These are phyloP conservation scores for Beauveria sp. DNA, from an alignment of 2,329 filamentous ascomycete species.

Conservation along the genomic window DNA sequence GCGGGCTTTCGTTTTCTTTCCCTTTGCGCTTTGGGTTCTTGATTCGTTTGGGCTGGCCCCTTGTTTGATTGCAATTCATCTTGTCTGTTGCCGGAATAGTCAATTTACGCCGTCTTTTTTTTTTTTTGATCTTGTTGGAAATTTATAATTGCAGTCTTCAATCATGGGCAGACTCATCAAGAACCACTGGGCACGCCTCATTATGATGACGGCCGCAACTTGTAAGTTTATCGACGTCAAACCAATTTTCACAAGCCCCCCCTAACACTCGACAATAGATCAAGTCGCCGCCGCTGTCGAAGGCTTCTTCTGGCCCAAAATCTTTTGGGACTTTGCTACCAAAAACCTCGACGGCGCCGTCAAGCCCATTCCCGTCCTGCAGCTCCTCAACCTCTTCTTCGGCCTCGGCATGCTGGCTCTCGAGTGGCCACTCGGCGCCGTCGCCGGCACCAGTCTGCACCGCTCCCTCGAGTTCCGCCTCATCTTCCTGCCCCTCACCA, in stretches of 20 bases:
- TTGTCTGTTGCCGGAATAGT: background rate
- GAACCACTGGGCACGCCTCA: slow-evolving; percentile 96
- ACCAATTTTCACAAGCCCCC: background rate
- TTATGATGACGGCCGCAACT: slow-evolving; percentile 74
- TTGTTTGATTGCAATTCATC: background rate
- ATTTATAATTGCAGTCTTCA: background rate
- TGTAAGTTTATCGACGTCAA: slow-evolving; percentile 44
- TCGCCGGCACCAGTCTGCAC: slow-evolving; percentile 74
- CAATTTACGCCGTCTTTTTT: background rate
- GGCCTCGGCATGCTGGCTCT: slow-evolving; percentile 72
- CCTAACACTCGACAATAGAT: slow-evolving; percentile 44
- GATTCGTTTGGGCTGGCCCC: slow-evolving; percentile 12
- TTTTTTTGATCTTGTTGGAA: background rate
- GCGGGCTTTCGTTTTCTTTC: slow-evolving; percentile 5
- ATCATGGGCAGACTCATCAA: slow-evolving; percentile 97
- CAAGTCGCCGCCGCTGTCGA: slow-evolving; percentile 78
- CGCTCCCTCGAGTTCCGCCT: slow-evolving; percentile 82
- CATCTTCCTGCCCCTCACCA: slow-evolving; percentile 70
- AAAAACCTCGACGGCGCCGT: slow-evolving; percentile 82
- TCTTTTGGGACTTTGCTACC: slow-evolving; percentile 95
- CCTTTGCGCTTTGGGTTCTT: background rate
- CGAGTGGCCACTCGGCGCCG: slow-evolving; percentile 74
- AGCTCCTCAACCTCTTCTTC: slow-evolving; percentile 81
- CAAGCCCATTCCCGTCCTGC: slow-evolving; percentile 78
- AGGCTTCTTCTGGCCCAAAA: slow-evolving; percentile 96